A percentile compares a stretch with the other conserved stretches of the same genome.
Evolutionary conservation across 257 asterid species (phyloP).

Genomic region (Forsythia viridissima): DNA sequence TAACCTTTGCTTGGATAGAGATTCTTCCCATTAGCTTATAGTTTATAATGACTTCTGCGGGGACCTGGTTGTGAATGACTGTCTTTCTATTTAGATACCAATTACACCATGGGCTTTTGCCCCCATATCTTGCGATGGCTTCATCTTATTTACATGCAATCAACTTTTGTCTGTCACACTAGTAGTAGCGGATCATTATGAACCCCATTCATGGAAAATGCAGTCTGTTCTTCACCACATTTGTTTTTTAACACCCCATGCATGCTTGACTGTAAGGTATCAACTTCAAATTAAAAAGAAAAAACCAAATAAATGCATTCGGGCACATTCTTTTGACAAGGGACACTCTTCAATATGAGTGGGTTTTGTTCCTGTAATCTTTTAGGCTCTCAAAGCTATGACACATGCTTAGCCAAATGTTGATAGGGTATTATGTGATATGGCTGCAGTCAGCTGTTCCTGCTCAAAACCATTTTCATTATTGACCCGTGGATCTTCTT

Average conservation of each 20-base stretch:
- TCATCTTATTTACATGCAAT: neutral
- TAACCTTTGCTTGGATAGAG: neutral
- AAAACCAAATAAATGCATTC: neutral
- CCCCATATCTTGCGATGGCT: neutral
- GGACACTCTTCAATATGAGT: neutral
- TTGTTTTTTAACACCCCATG: neutral
- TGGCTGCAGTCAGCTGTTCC: constrained; percentile 9
- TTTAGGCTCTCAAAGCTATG: neutral
- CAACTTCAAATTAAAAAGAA: constrained; percentile 10
- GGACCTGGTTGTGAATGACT: neutral
- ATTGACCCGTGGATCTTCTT: constrained; percentile 14
- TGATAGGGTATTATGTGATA: constrained; percentile 9
- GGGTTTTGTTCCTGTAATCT: neutral
- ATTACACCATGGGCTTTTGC: neutral
- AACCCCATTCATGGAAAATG: neutral
- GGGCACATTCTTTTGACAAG: neutral
- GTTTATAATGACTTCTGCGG: neutral
- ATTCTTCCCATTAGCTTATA: neutral
- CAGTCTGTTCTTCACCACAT: neutral
- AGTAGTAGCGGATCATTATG: neutral
- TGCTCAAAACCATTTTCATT: constrained; percentile 8
- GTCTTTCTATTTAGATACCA: neutral
- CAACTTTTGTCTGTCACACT: neutral
- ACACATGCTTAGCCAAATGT: neutral
- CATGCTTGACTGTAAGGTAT: neutral